Evolutionary conservation across 805 yeast species (phyloP).

Genomic region (Spathaspora sp.): DNA sequence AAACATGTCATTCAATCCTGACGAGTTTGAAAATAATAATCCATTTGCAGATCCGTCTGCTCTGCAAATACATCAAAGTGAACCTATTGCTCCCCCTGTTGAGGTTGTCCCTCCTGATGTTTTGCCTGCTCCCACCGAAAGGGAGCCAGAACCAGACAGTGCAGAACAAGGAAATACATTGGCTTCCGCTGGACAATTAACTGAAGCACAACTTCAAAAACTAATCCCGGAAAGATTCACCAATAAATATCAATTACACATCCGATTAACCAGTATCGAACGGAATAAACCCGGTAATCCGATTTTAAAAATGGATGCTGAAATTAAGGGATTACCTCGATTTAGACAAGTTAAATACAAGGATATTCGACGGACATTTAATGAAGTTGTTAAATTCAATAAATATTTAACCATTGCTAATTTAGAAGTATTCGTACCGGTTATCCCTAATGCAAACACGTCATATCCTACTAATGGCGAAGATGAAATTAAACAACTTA

Average conservation of each 20-base stretch:
- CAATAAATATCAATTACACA: conserved; percentile 38
- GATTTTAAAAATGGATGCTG: conserved; percentile 62
- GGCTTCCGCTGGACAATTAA: conserved; percentile 16
- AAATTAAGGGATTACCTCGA: conserved; percentile 57
- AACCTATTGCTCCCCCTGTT: background rate
- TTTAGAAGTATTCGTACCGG: conserved; percentile 90
- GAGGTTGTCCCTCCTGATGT: background rate
- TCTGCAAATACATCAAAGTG: conserved; percentile 3
- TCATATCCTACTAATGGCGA: conserved; percentile 81
- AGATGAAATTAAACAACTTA: conserved; percentile 64
- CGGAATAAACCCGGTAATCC: conserved; percentile 75
- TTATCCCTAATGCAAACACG: conserved; percentile 72
- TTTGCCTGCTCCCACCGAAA: background rate
- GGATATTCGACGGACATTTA: conserved; percentile 75
- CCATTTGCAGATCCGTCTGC: conserved; percentile 34
- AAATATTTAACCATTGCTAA: conserved; percentile 75
- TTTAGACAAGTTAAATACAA: conserved; percentile 69
- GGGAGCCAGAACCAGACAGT: background rate
- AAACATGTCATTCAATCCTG: conserved; percentile 22
- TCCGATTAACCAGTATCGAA: conserved; percentile 69
- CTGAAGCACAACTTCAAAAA: conserved; percentile 39
- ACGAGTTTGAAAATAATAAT: conserved; percentile 42
- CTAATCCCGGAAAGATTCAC: conserved; percentile 51
- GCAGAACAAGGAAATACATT: conserved; percentile 6
- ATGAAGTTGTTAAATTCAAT: conserved; percentile 73